phyloP scores from a whole-genome alignment of 2,329 filamentous ascomycete genomes.

The Trichophyton verrucosum region DNA sequence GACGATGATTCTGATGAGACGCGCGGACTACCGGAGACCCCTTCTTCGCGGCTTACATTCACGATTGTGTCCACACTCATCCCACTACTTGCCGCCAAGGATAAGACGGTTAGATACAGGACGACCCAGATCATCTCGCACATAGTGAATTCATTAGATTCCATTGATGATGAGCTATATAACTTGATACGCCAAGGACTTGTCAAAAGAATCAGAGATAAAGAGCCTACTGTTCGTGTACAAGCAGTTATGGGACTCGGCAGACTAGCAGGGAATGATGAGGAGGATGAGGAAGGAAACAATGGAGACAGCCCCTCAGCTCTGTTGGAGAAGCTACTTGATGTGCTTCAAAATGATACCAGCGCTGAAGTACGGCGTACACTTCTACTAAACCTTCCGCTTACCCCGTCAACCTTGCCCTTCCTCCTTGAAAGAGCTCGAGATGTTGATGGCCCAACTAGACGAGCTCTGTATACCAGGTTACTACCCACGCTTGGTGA shows the following conservation, averaged over 20 bases:
- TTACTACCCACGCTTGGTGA: conserved; percentile 81
- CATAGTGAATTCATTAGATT: conserved; percentile 81
- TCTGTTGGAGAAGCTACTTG: conserved; percentile 68
- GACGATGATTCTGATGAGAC: conserved; percentile 55
- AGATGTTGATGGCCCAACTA: conserved; percentile 73
- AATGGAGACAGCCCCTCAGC: conserved; percentile 51
- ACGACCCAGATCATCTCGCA: conserved; percentile 82
- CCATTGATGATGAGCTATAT: conserved; percentile 85
- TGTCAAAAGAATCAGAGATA: conserved; percentile 78
- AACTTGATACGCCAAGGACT: conserved; percentile 66
- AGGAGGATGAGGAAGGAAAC: conserved; percentile 54
- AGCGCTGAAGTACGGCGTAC: conserved; percentile 86
- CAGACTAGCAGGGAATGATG: conserved; percentile 63
- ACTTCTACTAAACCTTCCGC: conserved; percentile 78
- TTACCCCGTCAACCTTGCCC: conserved; percentile 67
- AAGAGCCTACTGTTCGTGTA: conserved; percentile 80
- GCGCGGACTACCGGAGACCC: conserved; percentile 65
- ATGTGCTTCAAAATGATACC: conserved; percentile 84
- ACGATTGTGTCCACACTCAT: conserved; percentile 61
- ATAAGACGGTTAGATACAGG: conserved; percentile 83
- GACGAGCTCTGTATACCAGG: conserved; percentile 74
- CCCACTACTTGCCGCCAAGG: conserved; percentile 69
- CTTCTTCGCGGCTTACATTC: conserved; percentile 65
- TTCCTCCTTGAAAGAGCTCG: conserved; percentile 82
- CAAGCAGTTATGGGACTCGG: conserved; percentile 89